These are phyloP conservation scores for Rubia yunnanensis DNA, from an alignment of 257 asterid genomes.

Conservation along the genomic window DNA sequence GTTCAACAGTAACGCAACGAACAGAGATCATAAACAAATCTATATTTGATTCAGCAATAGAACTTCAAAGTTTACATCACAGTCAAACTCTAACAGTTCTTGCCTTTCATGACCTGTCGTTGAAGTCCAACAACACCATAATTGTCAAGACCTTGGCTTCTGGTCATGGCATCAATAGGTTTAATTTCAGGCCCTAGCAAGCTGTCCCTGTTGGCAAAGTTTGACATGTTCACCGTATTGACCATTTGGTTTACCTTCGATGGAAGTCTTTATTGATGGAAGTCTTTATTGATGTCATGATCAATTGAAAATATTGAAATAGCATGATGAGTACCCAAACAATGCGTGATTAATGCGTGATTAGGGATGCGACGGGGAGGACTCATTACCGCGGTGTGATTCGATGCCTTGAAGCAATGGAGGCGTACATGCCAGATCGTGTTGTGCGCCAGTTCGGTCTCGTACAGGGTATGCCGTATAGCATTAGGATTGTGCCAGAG, in stretches of 20 bases:
- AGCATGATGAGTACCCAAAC: too few species aligned
- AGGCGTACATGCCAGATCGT: too few species aligned
- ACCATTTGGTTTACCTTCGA: conserved; percentile 84
- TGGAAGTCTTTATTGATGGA: too few species aligned
- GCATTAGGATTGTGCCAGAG: too few species aligned
- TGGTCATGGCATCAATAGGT: conserved; percentile 75
- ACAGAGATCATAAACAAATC: conserved; percentile 5
- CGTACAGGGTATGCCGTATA: too few species aligned
- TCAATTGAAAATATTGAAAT: too few species aligned
- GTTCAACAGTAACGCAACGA: conserved; percentile 13
- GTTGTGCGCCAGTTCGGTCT: too few species aligned
- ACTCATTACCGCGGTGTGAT: too few species aligned
- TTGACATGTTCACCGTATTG: conserved; percentile 74
- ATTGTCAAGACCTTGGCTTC: conserved; percentile 77
- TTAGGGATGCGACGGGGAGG: too few species aligned
- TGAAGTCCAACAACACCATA: conserved; percentile 81
- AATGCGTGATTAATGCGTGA: too few species aligned
- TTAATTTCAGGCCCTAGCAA: conserved; percentile 90
- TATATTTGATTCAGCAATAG: background rate
- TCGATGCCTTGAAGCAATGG: too few species aligned
- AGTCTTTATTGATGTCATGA: too few species aligned
- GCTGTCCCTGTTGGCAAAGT: conserved; percentile 81
- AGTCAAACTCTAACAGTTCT: conserved; percentile 14
- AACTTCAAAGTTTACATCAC: background rate
- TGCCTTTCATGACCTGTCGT: conserved; percentile 88